A percentile compares a stretch with the other conserved stretches of the same genome.
These are phyloP conservation scores for Alternaria infectoria DNA, from an alignment of 2,329 filamentous ascomycete species.

Conservation along the genomic window DNA sequence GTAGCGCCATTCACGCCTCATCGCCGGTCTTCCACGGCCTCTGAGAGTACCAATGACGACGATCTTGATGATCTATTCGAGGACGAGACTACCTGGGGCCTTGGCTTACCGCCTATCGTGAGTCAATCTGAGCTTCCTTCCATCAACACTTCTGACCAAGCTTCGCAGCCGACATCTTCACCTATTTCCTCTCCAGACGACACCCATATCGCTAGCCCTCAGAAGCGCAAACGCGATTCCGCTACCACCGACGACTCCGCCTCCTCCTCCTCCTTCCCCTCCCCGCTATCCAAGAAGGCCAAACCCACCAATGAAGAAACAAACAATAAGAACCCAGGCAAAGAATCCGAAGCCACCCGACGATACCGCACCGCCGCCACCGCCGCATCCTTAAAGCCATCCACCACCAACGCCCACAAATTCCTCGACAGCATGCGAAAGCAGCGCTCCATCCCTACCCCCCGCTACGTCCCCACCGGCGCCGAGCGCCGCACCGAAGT, in stretches of 20 bases:
- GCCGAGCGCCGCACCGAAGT: neutral
- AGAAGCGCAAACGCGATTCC: neutral
- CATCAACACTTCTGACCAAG: neutral
- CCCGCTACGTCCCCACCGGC: neutral
- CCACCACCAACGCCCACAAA: neutral
- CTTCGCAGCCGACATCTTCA: neutral
- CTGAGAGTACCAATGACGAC: neutral
- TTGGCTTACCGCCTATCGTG: neutral
- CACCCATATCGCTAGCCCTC: neutral
- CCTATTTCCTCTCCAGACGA: neutral
- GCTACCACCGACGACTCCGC: neutral
- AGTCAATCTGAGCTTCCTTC: fast-evolving
- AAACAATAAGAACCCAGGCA: fast-evolving
- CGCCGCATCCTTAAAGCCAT: neutral
- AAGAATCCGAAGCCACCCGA: neutral
- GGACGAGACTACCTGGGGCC: neutral
- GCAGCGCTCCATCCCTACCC: neutral
- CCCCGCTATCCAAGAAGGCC: neutral
- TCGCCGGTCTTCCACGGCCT: neutral
- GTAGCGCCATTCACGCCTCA: neutral
- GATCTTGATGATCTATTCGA: neutral
- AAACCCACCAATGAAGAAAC: neutral
- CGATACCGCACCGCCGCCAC: neutral
- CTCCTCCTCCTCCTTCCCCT: too few species aligned
- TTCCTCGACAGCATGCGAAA: neutral